Evolutionary conservation across 352 stramenopile species (phyloP), one percentile per base, ranked within the genome.

Genomic region (Phytophthora megakarya): DNA sequence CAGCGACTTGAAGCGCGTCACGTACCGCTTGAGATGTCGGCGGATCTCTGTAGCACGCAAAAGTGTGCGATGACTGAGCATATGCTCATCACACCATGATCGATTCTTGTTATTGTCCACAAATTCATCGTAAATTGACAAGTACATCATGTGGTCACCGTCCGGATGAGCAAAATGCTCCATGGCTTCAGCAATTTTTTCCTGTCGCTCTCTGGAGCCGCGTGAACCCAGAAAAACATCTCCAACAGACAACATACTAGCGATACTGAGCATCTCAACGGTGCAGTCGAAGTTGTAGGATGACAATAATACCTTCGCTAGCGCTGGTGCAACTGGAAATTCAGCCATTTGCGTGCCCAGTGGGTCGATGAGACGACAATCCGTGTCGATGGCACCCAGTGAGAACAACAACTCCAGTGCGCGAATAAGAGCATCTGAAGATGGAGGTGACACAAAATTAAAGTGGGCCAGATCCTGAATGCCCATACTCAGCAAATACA

Each of bases 341-440:
- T 99, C 94, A 37, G 86, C 89, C 95, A 99, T 99, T 32, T 97
- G 88, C 11, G 90, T 80, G 8, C 98, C 97, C 25, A 99, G 73
- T 16, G 81, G 71, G 21, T 95, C 86, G 1, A 89, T 61, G 6
- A 95, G 74, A 22, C 65, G 76, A 54, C 82, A 89, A 0, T 78
- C 54, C 1, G 76, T 63, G 38, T 87, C 67, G 26, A 95, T 83
- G 6, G 81, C 86, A 28, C 84, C 82, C 1, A 95, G 61, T 3
- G 82, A 87, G 50, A 84, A 92, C 50, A 93, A 39, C 18, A 90
- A 43, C 61, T 93, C 84, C 5, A 95, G 48, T 5, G 82, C 86
- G 6, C 83, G 82, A 37, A 91, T 86, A 3, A 93, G 58, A 4
- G 84, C 84, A 52, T 92, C 86, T 0, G 86, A 75, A 13, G 78